Percentiles rank a stretch among this genome's conserved stretches.
Conservation (phyloP, 148 eudicot genomes). For the Vaccinium macrocarpon region DNA sequence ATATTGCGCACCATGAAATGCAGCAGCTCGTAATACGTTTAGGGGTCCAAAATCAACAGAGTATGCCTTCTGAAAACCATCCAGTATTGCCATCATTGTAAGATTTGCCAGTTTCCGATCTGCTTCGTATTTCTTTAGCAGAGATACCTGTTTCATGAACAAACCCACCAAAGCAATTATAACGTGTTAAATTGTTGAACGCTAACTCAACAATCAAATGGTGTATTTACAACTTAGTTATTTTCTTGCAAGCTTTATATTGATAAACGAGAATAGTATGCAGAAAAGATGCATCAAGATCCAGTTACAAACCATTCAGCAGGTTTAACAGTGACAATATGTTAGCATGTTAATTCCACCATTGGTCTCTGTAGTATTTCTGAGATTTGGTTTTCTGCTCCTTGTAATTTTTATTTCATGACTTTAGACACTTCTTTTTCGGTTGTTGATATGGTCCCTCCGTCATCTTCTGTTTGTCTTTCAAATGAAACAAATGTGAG, state of each 20-base stretch:
- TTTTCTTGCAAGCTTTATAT: not conserved
- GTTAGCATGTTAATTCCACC: not conserved
- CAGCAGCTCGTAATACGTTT: constrained; percentile 77
- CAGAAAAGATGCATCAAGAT: not conserved
- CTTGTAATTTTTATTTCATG: not conserved
- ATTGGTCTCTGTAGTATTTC: not conserved
- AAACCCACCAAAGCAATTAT: not conserved
- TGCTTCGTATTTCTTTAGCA: constrained; percentile 72
- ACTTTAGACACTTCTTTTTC: not conserved
- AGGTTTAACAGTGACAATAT: not conserved
- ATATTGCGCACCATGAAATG: constrained; percentile 74
- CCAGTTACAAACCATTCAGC: not conserved
- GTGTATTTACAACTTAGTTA: not conserved
- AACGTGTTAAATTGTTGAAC: not conserved
- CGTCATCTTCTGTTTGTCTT: not conserved
- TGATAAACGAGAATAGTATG: not conserved
- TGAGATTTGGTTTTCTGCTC: not conserved
- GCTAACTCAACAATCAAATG: not conserved
- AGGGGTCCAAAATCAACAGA: constrained; percentile 80
- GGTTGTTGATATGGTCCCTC: not conserved
- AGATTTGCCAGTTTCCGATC: constrained; percentile 77
- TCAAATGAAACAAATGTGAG: not conserved
- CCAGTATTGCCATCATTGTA: constrained; percentile 80
- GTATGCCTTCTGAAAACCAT: constrained; percentile 92
- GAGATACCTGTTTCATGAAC: constrained; percentile 44